phyloP scores from a whole-genome alignment of 1,284 basidiomycete genomes.

The Trametes polyzona region DNA sequence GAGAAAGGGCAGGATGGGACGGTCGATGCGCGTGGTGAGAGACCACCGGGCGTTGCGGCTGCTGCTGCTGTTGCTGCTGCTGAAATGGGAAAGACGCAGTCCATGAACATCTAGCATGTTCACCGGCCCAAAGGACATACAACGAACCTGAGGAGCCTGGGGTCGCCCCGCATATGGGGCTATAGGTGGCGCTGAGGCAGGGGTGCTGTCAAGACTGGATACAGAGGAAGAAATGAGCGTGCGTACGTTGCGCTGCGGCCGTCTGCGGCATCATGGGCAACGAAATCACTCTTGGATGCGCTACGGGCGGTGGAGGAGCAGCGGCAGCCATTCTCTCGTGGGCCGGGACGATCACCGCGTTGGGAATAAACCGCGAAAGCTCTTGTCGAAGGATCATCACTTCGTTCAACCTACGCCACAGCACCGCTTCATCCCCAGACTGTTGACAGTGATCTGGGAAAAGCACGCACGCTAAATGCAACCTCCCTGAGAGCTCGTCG shows the following conservation, averaged over 20 bases:
- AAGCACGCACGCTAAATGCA: conserved; percentile 23
- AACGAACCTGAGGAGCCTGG: background rate
- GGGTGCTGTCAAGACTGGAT: background rate
- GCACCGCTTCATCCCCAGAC: background rate
- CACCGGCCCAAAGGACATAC: no score
- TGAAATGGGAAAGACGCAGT: background rate
- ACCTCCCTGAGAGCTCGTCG: conserved; percentile 14
- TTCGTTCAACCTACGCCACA: conserved; percentile 18
- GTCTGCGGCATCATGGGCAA: background rate
- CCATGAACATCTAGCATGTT: background rate
- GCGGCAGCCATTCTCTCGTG: background rate
- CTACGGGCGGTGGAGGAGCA: background rate
- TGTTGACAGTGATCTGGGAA: background rate
- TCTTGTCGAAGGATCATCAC: conserved; percentile 24
- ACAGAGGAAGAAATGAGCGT: background rate
- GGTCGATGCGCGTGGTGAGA: background rate
- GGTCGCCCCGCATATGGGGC: background rate
- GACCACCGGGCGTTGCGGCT: background rate
- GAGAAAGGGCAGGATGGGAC: conserved; percentile 6
- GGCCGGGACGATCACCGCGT: conserved; percentile 2
- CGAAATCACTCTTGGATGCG: background rate
- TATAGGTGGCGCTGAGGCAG: background rate
- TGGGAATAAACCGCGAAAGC: conserved; percentile 18
- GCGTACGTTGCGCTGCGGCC: conserved; percentile 3
- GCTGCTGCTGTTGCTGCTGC: background rate